phyloP scores from a whole-genome alignment of 768 basidiomycete genomes.

The Tricholoma sp. region DNA sequence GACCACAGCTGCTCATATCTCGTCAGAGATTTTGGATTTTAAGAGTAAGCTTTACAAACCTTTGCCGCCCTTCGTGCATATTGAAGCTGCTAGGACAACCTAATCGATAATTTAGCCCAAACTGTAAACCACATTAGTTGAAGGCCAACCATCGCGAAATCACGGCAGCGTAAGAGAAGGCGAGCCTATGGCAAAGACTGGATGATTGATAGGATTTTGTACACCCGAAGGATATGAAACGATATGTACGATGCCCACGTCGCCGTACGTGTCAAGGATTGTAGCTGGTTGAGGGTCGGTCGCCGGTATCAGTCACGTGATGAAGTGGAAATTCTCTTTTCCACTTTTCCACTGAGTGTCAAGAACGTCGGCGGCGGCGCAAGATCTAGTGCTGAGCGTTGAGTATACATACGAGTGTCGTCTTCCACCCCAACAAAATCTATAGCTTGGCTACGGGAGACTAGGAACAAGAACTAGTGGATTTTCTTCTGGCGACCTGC shows the following conservation, averaged over 20 bases:
- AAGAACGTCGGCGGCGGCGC: too few species aligned
- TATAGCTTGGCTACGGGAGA: too few species aligned
- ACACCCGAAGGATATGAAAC: background rate
- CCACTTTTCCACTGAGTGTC: too few species aligned
- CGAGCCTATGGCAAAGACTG: background rate
- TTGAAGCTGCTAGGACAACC: conserved; percentile 92
- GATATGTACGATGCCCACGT: background rate
- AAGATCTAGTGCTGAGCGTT: too few species aligned
- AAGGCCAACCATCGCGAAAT: background rate
- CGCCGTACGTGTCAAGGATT: background rate
- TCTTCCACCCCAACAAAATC: too few species aligned
- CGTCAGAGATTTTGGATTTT: background rate
- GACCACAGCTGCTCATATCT: conserved; percentile 66
- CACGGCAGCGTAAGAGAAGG: background rate
- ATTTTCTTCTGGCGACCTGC: too few species aligned
- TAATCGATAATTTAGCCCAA: conserved; percentile 21
- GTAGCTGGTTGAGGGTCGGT: background rate
- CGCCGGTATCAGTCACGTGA: background rate
- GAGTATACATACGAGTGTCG: too few species aligned
- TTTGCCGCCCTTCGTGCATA: conserved; percentile 94
- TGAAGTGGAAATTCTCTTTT: too few species aligned
- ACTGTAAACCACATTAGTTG: background rate
- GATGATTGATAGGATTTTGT: too few species aligned
- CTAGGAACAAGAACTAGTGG: too few species aligned
- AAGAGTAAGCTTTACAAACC: conserved; percentile 42